Evolutionary conservation across 2,329 filamentous ascomycete species (phyloP).

Genomic region (Dryadomyces quercivorus): DNA sequence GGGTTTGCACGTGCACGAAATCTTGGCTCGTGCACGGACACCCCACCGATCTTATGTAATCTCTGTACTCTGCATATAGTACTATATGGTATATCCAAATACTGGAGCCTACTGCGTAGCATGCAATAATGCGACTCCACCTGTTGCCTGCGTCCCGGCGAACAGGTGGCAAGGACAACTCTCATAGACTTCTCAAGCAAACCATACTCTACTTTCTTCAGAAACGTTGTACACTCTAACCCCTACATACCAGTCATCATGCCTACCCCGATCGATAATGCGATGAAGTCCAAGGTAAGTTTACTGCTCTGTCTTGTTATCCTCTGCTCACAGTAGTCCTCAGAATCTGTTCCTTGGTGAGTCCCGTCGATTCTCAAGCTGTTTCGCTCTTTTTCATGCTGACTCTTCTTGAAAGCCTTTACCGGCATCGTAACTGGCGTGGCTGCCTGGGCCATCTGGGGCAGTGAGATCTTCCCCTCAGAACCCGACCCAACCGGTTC

Average conservation of each 20-base stretch:
- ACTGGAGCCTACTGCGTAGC: not conserved
- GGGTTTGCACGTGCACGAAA: slow-evolving; percentile 9
- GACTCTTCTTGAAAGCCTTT: slow-evolving; percentile 44
- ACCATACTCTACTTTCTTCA: not conserved
- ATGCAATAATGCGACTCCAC: not conserved
- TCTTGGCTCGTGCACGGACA: not conserved
- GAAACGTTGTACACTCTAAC: not conserved
- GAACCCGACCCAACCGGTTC: slow-evolving; percentile 66
- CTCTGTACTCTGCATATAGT: not conserved
- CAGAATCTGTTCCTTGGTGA: slow-evolving; percentile 61
- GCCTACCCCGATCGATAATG: slow-evolving; percentile 58
- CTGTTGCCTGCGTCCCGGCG: not conserved
- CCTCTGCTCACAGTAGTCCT: slow-evolving; percentile 5
- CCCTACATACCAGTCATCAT: slow-evolving; percentile 24
- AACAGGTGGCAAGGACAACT: slow-evolving; percentile 5
- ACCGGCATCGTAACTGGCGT: slow-evolving; percentile 70
- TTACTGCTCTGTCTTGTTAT: slow-evolving; percentile 2
- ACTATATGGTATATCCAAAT: not conserved
- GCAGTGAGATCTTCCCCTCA: slow-evolving; percentile 69
- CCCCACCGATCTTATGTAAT: not conserved
- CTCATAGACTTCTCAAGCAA: no score
- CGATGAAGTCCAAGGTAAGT: slow-evolving; percentile 56
- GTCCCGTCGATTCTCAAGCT: not conserved
- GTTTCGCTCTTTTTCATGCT: not conserved
- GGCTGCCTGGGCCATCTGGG: slow-evolving; percentile 76